Evolutionary conservation across 768 basidiomycete genomes (phyloP).

Genomic region (Vishniacozyma victoriae): DNA sequence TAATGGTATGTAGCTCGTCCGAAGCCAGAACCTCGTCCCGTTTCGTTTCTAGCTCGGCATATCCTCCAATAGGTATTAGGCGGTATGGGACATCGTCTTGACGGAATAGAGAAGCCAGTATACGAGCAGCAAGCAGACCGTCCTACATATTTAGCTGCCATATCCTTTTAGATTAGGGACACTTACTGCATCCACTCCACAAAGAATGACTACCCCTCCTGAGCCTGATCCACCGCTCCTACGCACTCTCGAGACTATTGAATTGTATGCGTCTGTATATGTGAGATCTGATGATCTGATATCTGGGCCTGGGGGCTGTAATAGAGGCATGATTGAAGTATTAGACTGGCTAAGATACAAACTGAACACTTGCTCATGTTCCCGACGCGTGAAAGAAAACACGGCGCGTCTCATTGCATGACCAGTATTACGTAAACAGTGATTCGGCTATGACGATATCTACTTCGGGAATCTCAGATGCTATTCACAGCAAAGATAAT

Average conservation of each 20-base stretch:
- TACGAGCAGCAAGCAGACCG: slow-evolving; percentile 80
- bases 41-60: slow-evolving; percentile 64
- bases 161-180: not conserved
- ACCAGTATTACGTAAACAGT: too few relatives aligned
- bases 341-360: not conserved
- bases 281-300: slow-evolving; percentile 35
- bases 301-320: slow-evolving; percentile 41
- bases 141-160: slow-evolving; percentile 51
- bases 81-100: slow-evolving; percentile 91
- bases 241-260: slow-evolving; percentile 39
- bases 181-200: slow-evolving; percentile 41
- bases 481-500: too few relatives aligned
- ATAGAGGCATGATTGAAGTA: slow-evolving; percentile 35
- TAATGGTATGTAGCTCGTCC: slow-evolving; percentile 69
- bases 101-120: slow-evolving; percentile 80
- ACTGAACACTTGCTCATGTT: not conserved
- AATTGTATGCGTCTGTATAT: slow-evolving; percentile 43
- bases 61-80: slow-evolving; percentile 80
- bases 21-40: slow-evolving; percentile 62
- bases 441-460: too few relatives aligned
- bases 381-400: not conserved
- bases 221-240: slow-evolving; percentile 33
- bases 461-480: too few relatives aligned
- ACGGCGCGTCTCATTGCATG: too few relatives aligned
- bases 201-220: slow-evolving; percentile 43